Percentiles rank a stretch among this genome's conserved stretches.
phyloP scores from a whole-genome alignment of 345 rosid genomes.

The Orychophragmus violaceus region DNA sequence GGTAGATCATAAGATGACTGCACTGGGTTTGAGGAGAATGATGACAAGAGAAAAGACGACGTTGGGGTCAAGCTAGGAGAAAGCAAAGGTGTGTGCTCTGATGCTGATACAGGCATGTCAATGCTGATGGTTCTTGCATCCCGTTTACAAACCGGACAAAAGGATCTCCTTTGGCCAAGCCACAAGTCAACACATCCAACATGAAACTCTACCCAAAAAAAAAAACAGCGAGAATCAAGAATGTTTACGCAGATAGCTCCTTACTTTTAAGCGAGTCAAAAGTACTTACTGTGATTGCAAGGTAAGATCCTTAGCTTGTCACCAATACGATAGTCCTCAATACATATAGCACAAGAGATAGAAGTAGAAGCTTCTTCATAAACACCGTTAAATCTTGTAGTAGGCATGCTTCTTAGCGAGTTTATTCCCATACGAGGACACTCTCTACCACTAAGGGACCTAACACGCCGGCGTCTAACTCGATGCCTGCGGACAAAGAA shows the following conservation, averaged over 20 bases:
- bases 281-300: constrained; percentile 79
- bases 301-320: constrained; percentile 90
- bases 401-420: constrained; percentile 67
- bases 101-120: constrained; percentile 50
- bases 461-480: constrained; percentile 55
- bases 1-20: constrained; percentile 41
- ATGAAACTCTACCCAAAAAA: constrained; percentile 60
- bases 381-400: constrained; percentile 58
- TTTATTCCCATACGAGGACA: constrained; percentile 68
- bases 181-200: constrained; percentile 80
- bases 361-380: constrained; percentile 83
- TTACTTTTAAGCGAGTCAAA: not conserved
- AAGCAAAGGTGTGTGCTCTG: constrained; percentile 83
- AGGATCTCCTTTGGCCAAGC: constrained; percentile 91
- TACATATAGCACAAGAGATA: constrained; percentile 75
- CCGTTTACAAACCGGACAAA: constrained; percentile 94
- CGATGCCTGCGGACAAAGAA: constrained; percentile 92
- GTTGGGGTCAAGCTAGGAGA: constrained; percentile 46
- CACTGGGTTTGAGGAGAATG: constrained; percentile 47
- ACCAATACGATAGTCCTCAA: constrained; percentile 75
- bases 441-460: constrained; percentile 38
- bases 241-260: not conserved
- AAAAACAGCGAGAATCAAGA: not conserved
- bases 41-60: constrained; percentile 41
- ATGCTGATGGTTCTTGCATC: constrained; percentile 72